These are phyloP conservation scores for Cryptococcus depauperatus DNA, from an alignment of 1,284 basidiomycete species.

Conservation along the genomic window DNA sequence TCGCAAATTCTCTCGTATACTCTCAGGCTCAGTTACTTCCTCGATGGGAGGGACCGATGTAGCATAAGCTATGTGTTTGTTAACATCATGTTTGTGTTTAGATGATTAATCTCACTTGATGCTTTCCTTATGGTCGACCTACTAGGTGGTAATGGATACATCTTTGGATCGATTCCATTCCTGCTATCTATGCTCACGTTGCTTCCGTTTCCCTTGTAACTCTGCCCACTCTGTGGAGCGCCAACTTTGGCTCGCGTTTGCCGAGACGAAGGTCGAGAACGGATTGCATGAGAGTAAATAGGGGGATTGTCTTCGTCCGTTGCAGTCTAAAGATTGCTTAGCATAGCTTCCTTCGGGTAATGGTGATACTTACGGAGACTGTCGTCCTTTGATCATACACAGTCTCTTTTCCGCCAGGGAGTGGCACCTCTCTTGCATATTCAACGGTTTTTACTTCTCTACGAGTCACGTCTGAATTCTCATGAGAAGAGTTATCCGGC, in stretches of 20 bases:
- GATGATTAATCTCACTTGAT: constrained; percentile 5
- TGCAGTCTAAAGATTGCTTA: neutral
- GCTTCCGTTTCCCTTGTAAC: constrained; percentile 4
- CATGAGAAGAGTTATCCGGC: neutral
- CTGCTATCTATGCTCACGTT: neutral
- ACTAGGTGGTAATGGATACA: constrained; percentile 11
- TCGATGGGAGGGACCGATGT: constrained; percentile 33
- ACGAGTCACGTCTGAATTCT: neutral
- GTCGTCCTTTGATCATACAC: constrained; percentile 10
- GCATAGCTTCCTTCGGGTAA: neutral
- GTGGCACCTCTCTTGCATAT: constrained; percentile 8
- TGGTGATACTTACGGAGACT: constrained; percentile 8
- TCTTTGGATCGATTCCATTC: constrained; percentile 7
- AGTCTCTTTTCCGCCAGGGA: constrained; percentile 7
- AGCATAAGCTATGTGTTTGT: constrained; percentile 21
- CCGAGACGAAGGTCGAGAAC: neutral
- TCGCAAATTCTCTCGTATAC: constrained; percentile 16
- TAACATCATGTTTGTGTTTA: neutral
- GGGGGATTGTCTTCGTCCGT: neutral
- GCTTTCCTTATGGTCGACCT: constrained; percentile 7
- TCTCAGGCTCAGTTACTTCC: constrained; percentile 35
- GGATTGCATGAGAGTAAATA: neutral
- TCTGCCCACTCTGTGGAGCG: neutral
- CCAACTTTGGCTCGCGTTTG: constrained; percentile 3
- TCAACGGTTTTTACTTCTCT: constrained; percentile 9